Percentiles rank a stretch among this genome's conserved stretches.
phyloP scores from a whole-genome alignment of 495 filamentous ascomycete species.

The Penicillium tannophilum region DNA sequence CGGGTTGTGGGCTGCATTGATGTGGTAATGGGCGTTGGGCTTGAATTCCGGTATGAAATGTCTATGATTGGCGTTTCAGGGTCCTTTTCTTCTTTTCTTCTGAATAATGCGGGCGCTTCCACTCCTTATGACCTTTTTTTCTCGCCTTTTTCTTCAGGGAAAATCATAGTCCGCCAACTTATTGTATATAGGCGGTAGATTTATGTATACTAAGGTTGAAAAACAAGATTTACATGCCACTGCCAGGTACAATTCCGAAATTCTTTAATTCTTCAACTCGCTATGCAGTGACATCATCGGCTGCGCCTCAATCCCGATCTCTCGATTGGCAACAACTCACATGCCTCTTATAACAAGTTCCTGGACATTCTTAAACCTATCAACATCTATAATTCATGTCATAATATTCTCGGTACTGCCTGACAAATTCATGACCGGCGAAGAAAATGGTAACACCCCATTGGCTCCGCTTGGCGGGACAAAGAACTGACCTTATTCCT shows the following conservation, averaged over 20 bases:
- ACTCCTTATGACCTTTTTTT: neutral
- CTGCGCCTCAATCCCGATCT: conserved; percentile 17
- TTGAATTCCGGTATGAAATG: neutral
- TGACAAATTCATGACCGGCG: conserved; percentile 3
- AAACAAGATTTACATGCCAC: conserved; percentile 4
- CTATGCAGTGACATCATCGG: conserved; percentile 27
- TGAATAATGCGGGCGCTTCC: neutral
- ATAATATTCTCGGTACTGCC: neutral
- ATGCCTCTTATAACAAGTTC: neutral
- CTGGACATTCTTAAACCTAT: conserved; percentile 1
- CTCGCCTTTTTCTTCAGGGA: neutral
- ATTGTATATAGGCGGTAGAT: conserved; percentile 1
- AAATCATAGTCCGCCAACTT: neutral
- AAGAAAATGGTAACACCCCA: conserved; percentile 2
- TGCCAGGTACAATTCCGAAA: neutral
- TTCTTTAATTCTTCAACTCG: neutral
- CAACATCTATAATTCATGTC: conserved; percentile 5
- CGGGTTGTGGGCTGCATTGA: neutral
- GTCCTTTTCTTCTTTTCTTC: neutral
- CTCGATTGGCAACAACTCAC: neutral
- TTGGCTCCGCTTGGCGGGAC: neutral
- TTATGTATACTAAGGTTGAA: neutral
- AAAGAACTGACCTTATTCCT: neutral
- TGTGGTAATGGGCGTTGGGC: conserved; percentile 6
- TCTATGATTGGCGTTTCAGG: conserved; percentile 13